Evolutionary conservation across 257 asterid genomes (phyloP).

Genomic region (Parsonsia alboflavescens): DNA sequence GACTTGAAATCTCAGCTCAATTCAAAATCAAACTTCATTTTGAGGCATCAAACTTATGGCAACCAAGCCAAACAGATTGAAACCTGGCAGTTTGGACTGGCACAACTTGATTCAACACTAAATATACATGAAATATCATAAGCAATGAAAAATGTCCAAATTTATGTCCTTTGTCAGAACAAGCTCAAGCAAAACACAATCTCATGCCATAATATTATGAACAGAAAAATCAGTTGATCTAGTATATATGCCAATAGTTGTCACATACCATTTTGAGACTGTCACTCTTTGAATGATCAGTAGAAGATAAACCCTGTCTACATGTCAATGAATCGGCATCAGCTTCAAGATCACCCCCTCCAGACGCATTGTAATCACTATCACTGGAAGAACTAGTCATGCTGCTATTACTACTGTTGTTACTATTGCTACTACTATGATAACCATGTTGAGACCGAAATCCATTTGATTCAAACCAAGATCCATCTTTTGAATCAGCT

Average conservation of each 20-base stretch:
- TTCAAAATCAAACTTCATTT: background rate
- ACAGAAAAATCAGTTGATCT: background rate
- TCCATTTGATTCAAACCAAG: conserved; percentile 60
- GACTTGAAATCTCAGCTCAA: background rate
- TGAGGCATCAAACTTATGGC: background rate
- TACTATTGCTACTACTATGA: conserved; percentile 90
- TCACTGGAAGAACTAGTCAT: conserved; percentile 87
- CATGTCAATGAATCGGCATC: conserved; percentile 93
- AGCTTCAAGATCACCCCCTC: conserved; percentile 88
- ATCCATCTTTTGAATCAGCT: conserved; percentile 56
- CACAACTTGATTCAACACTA: background rate
- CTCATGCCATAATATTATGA: background rate
- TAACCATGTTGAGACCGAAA: conserved; percentile 57
- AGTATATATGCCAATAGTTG: conserved; percentile 6
- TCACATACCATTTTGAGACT: conserved; percentile 51
- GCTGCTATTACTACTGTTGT: conserved; percentile 84
- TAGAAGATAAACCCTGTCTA: conserved; percentile 79
- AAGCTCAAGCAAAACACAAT: conserved; percentile 1
- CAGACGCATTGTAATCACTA: conserved; percentile 66
- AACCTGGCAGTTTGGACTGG: background rate
- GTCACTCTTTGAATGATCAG: conserved; percentile 58
- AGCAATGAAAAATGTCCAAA: background rate
- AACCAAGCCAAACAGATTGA: background rate
- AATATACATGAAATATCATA: background rate
- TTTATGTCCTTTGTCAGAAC: background rate